Conservation (phyloP, 139 green algal genomes). For the Ostreobium quekettii region DNA sequence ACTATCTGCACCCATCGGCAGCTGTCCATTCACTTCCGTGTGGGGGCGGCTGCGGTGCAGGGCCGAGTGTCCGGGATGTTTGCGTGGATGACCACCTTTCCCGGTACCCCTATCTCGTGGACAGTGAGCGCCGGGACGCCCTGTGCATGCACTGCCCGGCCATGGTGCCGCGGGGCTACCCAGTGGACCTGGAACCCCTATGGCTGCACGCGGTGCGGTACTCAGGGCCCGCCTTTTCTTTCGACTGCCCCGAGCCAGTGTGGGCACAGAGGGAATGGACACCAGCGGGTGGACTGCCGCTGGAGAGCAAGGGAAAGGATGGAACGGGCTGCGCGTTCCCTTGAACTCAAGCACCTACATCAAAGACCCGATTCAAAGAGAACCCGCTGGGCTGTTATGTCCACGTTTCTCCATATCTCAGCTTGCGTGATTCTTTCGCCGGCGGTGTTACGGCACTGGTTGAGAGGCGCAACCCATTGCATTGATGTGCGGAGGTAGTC, state of each 20-base stretch:
- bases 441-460: no score
- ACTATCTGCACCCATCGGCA: background rate
- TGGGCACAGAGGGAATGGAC: no score
- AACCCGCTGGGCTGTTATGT: no score
- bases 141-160: conserved; percentile 46
- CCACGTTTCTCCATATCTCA: no score
- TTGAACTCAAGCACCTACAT: no score
- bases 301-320: no score
- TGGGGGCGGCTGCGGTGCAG: background rate
- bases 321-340: no score
- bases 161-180: conserved; percentile 37
- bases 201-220: conserved; percentile 70
- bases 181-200: conserved; percentile 51
- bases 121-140: conserved; percentile 23
- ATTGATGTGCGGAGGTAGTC: no score
- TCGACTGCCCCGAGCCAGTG: conserved; percentile 28
- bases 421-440: no score
- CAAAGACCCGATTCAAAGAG: no score
- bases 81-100: background rate
- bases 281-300: no score
- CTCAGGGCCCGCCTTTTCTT: conserved; percentile 29
- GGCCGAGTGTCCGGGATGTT: background rate
- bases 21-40: background rate
- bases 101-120: background rate
- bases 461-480: no score